Conservation (phyloP, 495 filamentous ascomycete species). For the Tuber borchii region DNA sequence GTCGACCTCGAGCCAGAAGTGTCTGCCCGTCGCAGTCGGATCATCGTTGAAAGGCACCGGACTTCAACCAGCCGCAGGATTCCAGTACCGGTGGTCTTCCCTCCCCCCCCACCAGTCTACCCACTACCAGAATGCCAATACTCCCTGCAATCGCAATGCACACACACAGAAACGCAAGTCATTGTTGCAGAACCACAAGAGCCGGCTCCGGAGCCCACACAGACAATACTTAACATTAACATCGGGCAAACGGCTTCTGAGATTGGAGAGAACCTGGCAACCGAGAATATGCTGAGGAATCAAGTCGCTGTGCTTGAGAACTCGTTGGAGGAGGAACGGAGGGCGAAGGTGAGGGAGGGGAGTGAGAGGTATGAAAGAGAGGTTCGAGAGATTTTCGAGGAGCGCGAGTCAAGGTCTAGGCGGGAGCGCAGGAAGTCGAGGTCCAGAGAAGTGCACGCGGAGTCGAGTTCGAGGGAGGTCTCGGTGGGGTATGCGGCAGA, state of each 20-base stretch:
- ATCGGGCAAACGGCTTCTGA: background rate
- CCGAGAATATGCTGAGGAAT: background rate
- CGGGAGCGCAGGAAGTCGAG: background rate
- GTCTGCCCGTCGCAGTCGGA: background rate
- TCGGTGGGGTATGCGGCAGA: background rate
- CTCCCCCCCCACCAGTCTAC: background rate
- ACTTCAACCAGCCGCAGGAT: background rate
- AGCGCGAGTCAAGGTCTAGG: background rate
- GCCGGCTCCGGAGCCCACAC: background rate
- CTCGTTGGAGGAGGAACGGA: background rate
- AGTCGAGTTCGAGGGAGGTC: background rate
- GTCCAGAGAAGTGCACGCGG: background rate
- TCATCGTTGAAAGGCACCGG: background rate
- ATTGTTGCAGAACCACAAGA: background rate
- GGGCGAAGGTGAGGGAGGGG: background rate
- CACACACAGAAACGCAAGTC: background rate
- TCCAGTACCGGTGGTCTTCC: background rate
- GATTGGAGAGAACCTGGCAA: background rate
- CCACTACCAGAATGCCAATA: background rate
- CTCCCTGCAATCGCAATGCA: background rate
- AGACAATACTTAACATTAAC: conserved; percentile 1
- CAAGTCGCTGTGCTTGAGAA: background rate
- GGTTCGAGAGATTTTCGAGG: background rate
- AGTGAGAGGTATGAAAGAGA: background rate
- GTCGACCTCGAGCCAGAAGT: background rate